Evolutionary conservation across 1,139 yeast genomes (phyloP).

Genomic region (Candida sp.): DNA sequence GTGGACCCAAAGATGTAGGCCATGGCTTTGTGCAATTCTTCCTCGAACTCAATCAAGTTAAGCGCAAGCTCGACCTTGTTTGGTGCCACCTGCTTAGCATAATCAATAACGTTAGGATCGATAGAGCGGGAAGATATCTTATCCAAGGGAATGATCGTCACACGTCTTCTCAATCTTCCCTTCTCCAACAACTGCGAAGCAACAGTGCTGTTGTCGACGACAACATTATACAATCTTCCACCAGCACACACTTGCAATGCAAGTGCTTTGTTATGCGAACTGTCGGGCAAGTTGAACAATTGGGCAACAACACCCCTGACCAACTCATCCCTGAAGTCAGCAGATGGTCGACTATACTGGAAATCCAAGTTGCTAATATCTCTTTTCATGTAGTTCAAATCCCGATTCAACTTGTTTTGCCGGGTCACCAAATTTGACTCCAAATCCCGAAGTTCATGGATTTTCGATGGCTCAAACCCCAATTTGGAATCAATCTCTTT

Average conservation of each 20-base stretch:
- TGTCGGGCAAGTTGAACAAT: constrained; percentile 66
- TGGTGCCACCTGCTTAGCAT: constrained; percentile 78
- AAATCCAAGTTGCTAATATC: constrained; percentile 76
- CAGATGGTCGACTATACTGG: constrained; percentile 66
- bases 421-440: constrained; percentile 36
- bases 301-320: constrained; percentile 95
- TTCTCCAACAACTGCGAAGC: constrained; percentile 82
- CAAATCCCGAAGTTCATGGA: constrained; percentile 48
- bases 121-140: constrained; percentile 69
- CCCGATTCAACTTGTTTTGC: constrained; percentile 41
- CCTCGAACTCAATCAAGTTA: constrained; percentile 75
- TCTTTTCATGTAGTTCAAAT: constrained; percentile 62
- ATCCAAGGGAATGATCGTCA: constrained; percentile 91
- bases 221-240: constrained; percentile 85
- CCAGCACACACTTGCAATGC: constrained; percentile 98
- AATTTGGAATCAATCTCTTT: constrained; percentile 44
- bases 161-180: constrained; percentile 81
- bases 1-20: constrained; percentile 90
- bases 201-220: constrained; percentile 85
- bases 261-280: constrained; percentile 65
- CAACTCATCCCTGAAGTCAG: constrained; percentile 60
- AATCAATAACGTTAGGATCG: constrained; percentile 42
- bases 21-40: constrained; percentile 81
- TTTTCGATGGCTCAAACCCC: constrained; percentile 63
- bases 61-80: constrained; percentile 88